These are phyloP conservation scores for Hygrophorus russula DNA, from an alignment of 768 basidiomycete genomes.

Conservation along the genomic window DNA sequence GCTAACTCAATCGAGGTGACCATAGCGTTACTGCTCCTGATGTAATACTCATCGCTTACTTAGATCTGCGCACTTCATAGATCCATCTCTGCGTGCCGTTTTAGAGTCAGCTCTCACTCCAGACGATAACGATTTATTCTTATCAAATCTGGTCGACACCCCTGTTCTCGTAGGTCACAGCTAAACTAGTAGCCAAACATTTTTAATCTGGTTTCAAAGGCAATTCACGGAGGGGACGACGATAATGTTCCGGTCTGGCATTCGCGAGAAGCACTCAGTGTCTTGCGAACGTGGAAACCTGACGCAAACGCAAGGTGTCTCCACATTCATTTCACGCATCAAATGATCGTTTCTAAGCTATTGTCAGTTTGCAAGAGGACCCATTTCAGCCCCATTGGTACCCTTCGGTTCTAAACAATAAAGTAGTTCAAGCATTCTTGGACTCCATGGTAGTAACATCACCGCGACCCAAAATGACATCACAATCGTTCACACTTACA, in stretches of 20 bases:
- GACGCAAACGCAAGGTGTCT: conserved; percentile 39
- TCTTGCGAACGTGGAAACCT: conserved; percentile 47
- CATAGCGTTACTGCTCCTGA: neutral
- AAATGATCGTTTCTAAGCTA: neutral
- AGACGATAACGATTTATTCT: conserved; percentile 81
- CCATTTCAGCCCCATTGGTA: conserved; percentile 64
- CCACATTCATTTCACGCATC: neutral
- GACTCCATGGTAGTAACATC: conserved; percentile 16
- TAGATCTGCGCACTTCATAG: conserved; percentile 66
- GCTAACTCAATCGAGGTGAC: conserved; percentile 49
- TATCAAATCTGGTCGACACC: conserved; percentile 63
- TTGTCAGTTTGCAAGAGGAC: conserved; percentile 51
- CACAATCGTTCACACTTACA: conserved; percentile 54
- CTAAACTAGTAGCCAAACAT: conserved; percentile 24
- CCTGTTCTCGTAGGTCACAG: conserved; percentile 74
- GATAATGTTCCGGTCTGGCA: conserved; percentile 88
- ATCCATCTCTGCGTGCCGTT: conserved; percentile 62
- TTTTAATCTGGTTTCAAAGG: neutral
- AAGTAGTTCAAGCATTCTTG: conserved; percentile 46
- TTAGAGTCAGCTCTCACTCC: conserved; percentile 65
- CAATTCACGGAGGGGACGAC: conserved; percentile 50
- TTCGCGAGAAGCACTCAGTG: conserved; percentile 50
- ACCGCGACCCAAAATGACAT: conserved; percentile 7
- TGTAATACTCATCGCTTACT: neutral
- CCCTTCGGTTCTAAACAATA: conserved; percentile 41